These are phyloP conservation scores for Bimuria novae-zelandiae DNA, from an alignment of 2,329 filamentous ascomycete genomes.

Conservation along the genomic window DNA sequence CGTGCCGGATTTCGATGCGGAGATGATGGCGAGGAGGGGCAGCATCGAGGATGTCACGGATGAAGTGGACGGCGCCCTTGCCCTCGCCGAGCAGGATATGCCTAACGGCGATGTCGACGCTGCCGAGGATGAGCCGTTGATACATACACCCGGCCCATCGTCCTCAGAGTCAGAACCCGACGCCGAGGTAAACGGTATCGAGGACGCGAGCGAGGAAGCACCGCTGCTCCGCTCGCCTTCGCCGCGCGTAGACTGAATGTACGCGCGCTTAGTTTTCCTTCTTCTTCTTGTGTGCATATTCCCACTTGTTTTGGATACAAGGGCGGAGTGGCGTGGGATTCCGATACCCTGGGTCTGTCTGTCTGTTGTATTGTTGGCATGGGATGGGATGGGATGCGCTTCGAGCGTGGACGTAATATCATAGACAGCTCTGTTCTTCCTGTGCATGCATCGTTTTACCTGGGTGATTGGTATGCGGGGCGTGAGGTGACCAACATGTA, in stretches of 20 bases:
- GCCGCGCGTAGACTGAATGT: not conserved
- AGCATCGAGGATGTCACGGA: slow-evolving; percentile 21
- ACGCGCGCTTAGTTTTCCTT: not conserved
- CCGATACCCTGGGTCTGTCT: not conserved
- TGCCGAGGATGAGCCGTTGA: slow-evolving; percentile 11
- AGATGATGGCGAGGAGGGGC: slow-evolving; percentile 6
- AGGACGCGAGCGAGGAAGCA: not conserved
- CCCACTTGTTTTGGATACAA: not conserved
- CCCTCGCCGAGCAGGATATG: slow-evolving; percentile 4
- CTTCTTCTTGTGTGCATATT: not conserved
- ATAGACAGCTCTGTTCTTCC: too few relatives aligned
- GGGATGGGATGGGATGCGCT: not conserved
- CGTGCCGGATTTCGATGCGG: not conserved
- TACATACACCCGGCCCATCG: too few relatives aligned
- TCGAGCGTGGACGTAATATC: too few relatives aligned
- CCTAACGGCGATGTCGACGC: slow-evolving; percentile 19
- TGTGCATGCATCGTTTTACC: too few relatives aligned
- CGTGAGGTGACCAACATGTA: too few relatives aligned
- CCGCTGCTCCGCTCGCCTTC: not conserved
- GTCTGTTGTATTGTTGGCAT: not conserved
- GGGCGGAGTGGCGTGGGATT: not conserved
- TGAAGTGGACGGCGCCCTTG: slow-evolving; percentile 14
- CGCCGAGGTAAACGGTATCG: not conserved
- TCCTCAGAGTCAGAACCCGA: not conserved
- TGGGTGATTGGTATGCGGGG: too few relatives aligned